Percentiles rank a stretch among this genome's conserved stretches.
Evolutionary conservation across 1,139 yeast genomes (phyloP).

Genomic region (Blastobotrys proliferans): DNA sequence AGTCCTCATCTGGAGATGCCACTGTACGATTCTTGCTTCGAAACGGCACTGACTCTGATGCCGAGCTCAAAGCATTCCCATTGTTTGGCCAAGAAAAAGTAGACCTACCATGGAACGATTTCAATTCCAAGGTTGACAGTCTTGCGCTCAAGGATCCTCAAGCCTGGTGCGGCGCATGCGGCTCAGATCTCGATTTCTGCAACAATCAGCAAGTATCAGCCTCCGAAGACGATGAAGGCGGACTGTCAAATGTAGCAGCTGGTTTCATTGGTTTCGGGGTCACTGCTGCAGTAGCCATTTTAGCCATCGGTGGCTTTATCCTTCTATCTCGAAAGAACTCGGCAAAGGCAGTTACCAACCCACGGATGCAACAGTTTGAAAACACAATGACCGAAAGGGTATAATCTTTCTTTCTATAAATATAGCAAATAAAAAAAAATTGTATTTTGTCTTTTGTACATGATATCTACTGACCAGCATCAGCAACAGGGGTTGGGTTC

Average conservation of each 20-base stretch:
- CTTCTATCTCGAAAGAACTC: no score
- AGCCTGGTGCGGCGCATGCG: conserved; percentile 41
- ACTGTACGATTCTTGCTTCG: conserved; percentile 42
- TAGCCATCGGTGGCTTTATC: no score
- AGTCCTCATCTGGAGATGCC: conserved; percentile 25
- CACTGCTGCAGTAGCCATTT: no score
- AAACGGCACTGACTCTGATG: conserved; percentile 39
- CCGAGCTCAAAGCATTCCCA: conserved; percentile 32
- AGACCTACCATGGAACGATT: conserved; percentile 35
- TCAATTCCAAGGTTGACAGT: conserved; percentile 27
- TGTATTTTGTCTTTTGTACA: background rate
- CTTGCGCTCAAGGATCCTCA: conserved; percentile 30
- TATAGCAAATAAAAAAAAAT: conserved; percentile 1
- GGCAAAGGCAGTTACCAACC: no score
- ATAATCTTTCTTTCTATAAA: background rate
- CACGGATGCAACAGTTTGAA: no score
- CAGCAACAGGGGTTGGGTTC: conserved; percentile 17
- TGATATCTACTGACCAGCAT: no score
- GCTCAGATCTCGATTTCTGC: conserved; percentile 32
- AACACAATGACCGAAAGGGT: background rate
- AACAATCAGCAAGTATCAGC: conserved; percentile 19
- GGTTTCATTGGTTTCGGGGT: no score
- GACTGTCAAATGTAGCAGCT: no score
- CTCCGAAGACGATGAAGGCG: no score
- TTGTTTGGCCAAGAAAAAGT: conserved; percentile 32